A percentile compares a stretch with the other conserved stretches of the same genome.
Conservation (phyloP, 164 flowering plant genomes). For the Nymphaea thermarum region DNA sequence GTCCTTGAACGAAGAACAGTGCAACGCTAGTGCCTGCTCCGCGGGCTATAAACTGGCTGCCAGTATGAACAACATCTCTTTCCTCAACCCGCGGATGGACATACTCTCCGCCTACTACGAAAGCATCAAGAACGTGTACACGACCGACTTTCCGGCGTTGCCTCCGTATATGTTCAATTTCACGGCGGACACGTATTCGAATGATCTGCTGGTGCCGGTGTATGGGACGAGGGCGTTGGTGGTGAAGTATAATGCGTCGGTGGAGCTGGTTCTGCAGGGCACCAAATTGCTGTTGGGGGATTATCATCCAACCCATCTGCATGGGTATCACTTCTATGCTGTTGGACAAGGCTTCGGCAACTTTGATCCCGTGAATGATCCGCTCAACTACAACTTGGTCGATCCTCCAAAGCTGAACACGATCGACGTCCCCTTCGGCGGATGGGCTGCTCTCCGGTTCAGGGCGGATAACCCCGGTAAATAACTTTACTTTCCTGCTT, state of each 20-base stretch:
- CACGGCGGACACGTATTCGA: slow-evolving; percentile 6
- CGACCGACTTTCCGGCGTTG: slow-evolving; percentile 2
- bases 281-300: slow-evolving; percentile 6
- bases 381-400: slow-evolving; percentile 17
- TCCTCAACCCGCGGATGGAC: slow-evolving; percentile 6
- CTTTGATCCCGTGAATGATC: slow-evolving; percentile 17
- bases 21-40: neutral
- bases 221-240: slow-evolving; percentile 10
- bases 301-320: slow-evolving; percentile 17
- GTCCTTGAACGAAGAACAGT: slow-evolving; percentile 8
- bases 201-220: slow-evolving; percentile 5
- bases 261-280: slow-evolving; percentile 17
- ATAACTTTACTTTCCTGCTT: neutral
- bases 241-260: slow-evolving; percentile 5
- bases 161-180: slow-evolving; percentile 4
- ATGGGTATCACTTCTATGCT: slow-evolving; percentile 24
- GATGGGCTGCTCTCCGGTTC: slow-evolving; percentile 33
- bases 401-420: slow-evolving; percentile 26
- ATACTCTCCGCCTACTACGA: slow-evolving; percentile 11
- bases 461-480: neutral
- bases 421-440: slow-evolving; percentile 16
- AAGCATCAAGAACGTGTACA: slow-evolving; percentile 3
- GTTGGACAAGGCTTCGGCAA: slow-evolving; percentile 32
- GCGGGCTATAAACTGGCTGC: slow-evolving; percentile 7
- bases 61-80: slow-evolving; percentile 16